Evolutionary conservation across 306 rosid genomes (phyloP).

Genomic region (Vigna trinervia): DNA sequence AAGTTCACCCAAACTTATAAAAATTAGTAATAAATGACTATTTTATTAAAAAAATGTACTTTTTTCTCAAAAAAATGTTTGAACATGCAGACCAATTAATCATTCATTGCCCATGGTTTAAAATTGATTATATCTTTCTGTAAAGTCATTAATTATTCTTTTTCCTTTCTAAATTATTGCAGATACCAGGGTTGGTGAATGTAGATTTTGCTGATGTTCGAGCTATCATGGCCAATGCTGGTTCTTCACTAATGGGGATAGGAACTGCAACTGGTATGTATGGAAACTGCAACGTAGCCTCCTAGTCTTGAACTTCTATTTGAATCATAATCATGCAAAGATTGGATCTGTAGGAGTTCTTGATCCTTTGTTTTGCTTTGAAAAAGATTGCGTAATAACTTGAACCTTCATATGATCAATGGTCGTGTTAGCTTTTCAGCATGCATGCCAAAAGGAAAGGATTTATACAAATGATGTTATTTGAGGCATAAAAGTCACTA

Average conservation of each 20-base stretch:
- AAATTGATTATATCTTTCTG: neutral
- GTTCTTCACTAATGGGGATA: conserved; percentile 94
- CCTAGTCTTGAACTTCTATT: conserved; percentile 9
- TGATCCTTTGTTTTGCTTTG: conserved; percentile 10
- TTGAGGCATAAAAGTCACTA: conserved; percentile 1
- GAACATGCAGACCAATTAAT: neutral
- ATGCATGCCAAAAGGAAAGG: conserved; percentile 8
- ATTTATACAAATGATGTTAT: conserved; percentile 24
- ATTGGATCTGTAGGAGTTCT: conserved; percentile 27
- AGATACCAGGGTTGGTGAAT: conserved; percentile 93
- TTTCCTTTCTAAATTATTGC: conserved; percentile 48
- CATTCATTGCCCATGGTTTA: conserved; percentile 17
- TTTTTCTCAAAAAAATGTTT: too few species aligned
- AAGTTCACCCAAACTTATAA: too few species aligned
- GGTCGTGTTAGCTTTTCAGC: neutral
- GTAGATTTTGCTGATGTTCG: conserved; percentile 97
- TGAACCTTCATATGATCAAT: neutral
- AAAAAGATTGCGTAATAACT: neutral
- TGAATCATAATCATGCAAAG: conserved; percentile 14
- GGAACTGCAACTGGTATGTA: conserved; percentile 87
- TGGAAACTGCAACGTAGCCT: conserved; percentile 24
- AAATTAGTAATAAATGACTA: too few species aligned
- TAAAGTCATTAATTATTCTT: neutral
- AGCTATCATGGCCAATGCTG: conserved; percentile 96
- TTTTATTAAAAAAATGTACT: too few species aligned